Evolutionary conservation across 371 early-diverging fungal genomes (phyloP).

Genomic region (Mucor sp.): DNA sequence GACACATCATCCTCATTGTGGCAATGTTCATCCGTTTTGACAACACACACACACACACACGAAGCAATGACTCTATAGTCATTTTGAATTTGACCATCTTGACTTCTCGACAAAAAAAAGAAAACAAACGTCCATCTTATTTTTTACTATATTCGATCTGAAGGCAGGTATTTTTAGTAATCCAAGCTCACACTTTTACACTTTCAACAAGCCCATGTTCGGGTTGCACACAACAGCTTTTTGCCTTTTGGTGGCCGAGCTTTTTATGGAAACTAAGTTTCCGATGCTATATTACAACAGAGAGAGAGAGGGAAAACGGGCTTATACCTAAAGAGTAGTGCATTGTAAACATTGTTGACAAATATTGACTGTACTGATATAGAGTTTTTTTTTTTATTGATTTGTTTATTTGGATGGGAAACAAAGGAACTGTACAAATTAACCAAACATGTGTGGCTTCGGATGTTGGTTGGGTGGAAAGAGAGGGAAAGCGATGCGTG

Average conservation of each 20-base stretch:
- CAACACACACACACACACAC: not conserved
- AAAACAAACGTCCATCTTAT: not conserved
- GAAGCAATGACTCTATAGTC: not conserved
- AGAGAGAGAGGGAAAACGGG: not conserved
- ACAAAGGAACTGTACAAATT: slow-evolving; percentile 3
- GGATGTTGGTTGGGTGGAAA: not conserved
- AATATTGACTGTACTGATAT: slow-evolving; percentile 1
- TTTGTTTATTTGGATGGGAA: not conserved
- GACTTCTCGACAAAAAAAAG: not conserved
- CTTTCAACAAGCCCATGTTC: not conserved
- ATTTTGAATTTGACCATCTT: not conserved
- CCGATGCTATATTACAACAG: not conserved
- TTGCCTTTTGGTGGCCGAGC: not conserved
- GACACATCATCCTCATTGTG: not conserved
- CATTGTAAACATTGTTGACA: not conserved
- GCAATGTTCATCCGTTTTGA: not conserved
- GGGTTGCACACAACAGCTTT: not conserved
- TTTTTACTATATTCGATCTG: not conserved
- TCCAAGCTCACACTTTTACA: not conserved
- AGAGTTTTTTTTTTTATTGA: not conserved
- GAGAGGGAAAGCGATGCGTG: not conserved
- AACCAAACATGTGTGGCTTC: slow-evolving; percentile 1
- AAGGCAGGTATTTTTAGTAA: not conserved
- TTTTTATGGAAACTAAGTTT: not conserved
- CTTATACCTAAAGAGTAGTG: not conserved